Evolutionary conservation across 148 eudicot genomes (phyloP).

Genomic region (Camellia sinensis): DNA sequence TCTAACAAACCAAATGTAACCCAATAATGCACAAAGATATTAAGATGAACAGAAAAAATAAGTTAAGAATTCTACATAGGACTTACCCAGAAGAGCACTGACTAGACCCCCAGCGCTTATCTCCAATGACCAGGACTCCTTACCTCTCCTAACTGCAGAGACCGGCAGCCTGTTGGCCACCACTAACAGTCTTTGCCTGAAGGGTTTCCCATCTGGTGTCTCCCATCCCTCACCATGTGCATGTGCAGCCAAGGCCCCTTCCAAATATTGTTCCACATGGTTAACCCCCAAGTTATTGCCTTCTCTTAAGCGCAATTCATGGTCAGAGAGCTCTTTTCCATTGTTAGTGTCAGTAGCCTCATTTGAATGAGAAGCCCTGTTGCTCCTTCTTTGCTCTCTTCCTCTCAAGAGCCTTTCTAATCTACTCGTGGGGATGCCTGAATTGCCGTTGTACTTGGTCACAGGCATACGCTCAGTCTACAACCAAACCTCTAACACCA

Average conservation of each 20-base stretch:
- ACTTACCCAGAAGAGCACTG: slow-evolving; percentile 82
- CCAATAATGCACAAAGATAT: not conserved
- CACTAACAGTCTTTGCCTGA: slow-evolving; percentile 68
- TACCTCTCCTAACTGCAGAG: slow-evolving; percentile 82
- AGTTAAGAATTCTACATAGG: not conserved
- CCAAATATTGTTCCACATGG: slow-evolving; percentile 53
- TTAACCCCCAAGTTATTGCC: slow-evolving; percentile 23
- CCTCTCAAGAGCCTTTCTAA: slow-evolving; percentile 53
- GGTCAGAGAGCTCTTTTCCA: slow-evolving; percentile 10
- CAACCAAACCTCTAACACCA: slow-evolving; percentile 21
- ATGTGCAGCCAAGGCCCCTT: slow-evolving; percentile 46
- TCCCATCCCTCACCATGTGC: slow-evolving; percentile 44
- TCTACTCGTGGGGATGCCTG: slow-evolving; percentile 42
- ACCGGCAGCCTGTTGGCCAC: slow-evolving; percentile 92
- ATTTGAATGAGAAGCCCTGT: slow-evolving; percentile 34
- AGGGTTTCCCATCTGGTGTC: slow-evolving; percentile 41
- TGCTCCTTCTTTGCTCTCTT: slow-evolving; percentile 51
- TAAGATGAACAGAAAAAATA: not conserved
- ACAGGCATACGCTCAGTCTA: slow-evolving; percentile 66
- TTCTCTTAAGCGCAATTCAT: slow-evolving; percentile 27
- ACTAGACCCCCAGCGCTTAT: slow-evolving; percentile 91
- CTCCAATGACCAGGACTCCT: slow-evolving; percentile 85
- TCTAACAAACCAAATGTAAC: not conserved
- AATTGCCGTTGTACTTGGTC: slow-evolving; percentile 57
- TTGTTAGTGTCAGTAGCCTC: slow-evolving; percentile 39